Evolutionary conservation across 192 early-diverging fungal genomes (phyloP).

Genomic region (Linnemannia zychae): DNA sequence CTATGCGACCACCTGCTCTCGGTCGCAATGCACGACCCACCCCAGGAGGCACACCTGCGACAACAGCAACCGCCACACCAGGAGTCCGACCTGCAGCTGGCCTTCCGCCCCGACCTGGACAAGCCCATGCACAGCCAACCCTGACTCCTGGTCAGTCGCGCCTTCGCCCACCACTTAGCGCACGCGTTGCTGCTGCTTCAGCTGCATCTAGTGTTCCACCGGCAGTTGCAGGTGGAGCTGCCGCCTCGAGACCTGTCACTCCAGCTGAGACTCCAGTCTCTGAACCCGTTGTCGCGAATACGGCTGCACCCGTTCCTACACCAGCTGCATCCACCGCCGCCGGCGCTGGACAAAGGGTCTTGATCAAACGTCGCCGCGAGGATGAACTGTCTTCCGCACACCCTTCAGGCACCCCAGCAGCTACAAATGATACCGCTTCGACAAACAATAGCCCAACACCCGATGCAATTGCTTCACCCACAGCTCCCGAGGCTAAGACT

Average conservation of each 20-base stretch:
- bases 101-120: conserved; percentile 28
- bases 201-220: neutral
- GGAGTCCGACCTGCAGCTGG: conserved; percentile 21
- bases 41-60: neutral
- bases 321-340: neutral
- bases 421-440: conserved; percentile 9
- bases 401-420: neutral
- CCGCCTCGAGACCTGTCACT: neutral
- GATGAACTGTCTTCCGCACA: conserved; percentile 30
- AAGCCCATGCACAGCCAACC: neutral
- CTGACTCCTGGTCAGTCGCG: conserved; percentile 33
- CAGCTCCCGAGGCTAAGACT: conserved; percentile 35
- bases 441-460: conserved; percentile 26
- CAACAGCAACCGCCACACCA: neutral
- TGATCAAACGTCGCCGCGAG: conserved; percentile 46
- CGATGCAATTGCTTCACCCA: conserved; percentile 22
- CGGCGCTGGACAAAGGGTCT: neutral
- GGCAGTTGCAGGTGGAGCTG: neutral
- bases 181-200: conserved; percentile 22
- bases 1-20: conserved; percentile 20
- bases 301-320: neutral
- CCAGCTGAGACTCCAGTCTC: neutral
- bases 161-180: conserved; percentile 36
- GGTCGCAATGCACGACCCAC: conserved; percentile 5
- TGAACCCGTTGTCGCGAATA: neutral